phyloP scores from a whole-genome alignment of 257 asterid species.

The Echites panduratus region DNA sequence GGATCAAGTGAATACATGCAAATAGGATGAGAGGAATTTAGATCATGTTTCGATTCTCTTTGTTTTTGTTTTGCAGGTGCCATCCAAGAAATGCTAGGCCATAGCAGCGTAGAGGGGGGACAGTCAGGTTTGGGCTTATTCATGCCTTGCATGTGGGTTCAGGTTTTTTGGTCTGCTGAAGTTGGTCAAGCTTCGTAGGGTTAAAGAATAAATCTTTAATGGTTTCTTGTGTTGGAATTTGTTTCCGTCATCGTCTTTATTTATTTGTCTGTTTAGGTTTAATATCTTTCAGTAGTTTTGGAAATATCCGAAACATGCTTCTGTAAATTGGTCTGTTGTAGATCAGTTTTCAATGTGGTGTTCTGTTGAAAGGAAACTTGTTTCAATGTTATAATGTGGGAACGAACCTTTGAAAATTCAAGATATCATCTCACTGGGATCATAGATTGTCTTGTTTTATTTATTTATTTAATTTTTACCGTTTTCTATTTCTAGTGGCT shows the following conservation, averaged over 20 bases:
- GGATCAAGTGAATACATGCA: neutral
- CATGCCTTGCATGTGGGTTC: neutral
- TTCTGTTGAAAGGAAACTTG: neutral
- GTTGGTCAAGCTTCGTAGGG: neutral
- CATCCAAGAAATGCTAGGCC: slow-evolving; percentile 1
- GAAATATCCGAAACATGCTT: neutral
- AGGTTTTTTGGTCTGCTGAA: neutral
- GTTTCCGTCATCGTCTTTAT: neutral
- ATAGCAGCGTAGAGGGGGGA: slow-evolving; percentile 5
- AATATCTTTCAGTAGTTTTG: neutral
- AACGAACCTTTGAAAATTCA: neutral
- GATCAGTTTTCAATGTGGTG: slow-evolving; percentile 5
- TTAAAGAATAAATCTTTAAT: neutral
- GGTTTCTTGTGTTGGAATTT: neutral
- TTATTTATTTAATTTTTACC: too few relatives aligned
- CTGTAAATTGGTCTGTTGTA: slow-evolving; percentile 9
- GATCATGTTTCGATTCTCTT: neutral
- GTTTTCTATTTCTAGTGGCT: neutral
- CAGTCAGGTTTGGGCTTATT: slow-evolving; percentile 3
- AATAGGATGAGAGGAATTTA: neutral
- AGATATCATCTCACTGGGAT: too few relatives aligned
- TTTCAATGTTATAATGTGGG: neutral
- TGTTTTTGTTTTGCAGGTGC: slow-evolving; percentile 15
- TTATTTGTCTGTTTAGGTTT: neutral
- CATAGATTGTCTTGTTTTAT: neutral